Percentiles rank a stretch among this genome's conserved stretches.
Evolutionary conservation across 2,329 filamentous ascomycete species (phyloP).

Genomic region (Orbilia ellipsospora): DNA sequence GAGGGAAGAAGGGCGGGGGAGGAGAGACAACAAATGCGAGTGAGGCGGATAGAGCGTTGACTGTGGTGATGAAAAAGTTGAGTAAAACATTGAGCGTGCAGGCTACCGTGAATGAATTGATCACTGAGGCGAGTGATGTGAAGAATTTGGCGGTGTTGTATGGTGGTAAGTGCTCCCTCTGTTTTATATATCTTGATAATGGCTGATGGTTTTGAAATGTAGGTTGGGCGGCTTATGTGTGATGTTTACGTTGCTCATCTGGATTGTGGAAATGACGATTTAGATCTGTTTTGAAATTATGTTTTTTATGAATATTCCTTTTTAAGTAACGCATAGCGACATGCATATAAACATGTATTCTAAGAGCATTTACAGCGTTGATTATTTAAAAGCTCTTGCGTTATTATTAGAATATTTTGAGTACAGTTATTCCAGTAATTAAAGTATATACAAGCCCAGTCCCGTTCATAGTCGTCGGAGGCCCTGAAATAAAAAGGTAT

Average conservation of each 20-base stretch:
- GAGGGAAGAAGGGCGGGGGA: conserved; percentile 61
- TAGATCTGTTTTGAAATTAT: not conserved
- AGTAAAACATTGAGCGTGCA: conserved; percentile 92
- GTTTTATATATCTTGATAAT: not conserved
- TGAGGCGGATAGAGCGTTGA: conserved; percentile 90
- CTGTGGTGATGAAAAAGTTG: conserved; percentile 94
- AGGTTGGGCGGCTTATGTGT: conserved; percentile 66
- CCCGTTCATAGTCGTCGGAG: not conserved
- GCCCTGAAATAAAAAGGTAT: not conserved
- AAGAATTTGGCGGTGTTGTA: conserved; percentile 91
- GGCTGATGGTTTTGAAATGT: conserved; percentile 9
- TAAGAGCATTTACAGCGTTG: too few species aligned
- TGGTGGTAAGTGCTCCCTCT: conserved; percentile 69
- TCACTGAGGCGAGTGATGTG: conserved; percentile 94
- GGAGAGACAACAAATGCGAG: conserved; percentile 63
- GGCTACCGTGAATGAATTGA: conserved; percentile 95
- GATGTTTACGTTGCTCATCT: conserved; percentile 25
- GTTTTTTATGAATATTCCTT: too few species aligned
- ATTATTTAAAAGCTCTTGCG: too few species aligned
- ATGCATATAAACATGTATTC: too few species aligned
- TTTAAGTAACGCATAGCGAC: too few species aligned
- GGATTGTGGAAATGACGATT: not conserved
- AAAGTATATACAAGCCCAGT: conserved; percentile 12
- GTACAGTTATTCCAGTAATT: too few species aligned
- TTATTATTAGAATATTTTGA: too few species aligned